These are phyloP conservation scores for Kodamaea sp. DNA, from an alignment of 1,139 yeast species.

Conservation along the genomic window DNA sequence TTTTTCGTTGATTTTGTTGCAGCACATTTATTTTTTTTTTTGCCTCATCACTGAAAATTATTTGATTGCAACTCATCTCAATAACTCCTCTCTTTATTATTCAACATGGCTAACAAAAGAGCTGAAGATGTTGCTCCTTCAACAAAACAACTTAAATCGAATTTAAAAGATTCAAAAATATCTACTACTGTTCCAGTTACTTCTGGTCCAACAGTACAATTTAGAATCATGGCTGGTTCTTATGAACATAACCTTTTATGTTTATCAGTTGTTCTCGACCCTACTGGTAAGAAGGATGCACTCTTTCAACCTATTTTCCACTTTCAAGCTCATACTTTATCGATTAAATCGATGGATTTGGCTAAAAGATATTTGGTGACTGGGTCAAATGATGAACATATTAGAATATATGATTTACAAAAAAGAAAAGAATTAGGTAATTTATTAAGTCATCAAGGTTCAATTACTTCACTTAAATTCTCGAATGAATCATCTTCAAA, in stretches of 20 bases:
- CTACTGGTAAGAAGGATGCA: constrained; percentile 33
- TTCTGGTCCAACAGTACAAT: constrained; percentile 27
- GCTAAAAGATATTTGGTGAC: constrained; percentile 86
- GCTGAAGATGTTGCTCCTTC: not conserved
- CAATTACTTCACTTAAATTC: constrained; percentile 73
- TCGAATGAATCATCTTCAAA: constrained; percentile 42
- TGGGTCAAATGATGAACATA: constrained; percentile 95
- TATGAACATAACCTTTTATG: constrained; percentile 92
- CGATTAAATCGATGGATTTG: constrained; percentile 79
- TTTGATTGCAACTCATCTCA: not conserved
- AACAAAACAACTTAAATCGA: constrained; percentile 9
- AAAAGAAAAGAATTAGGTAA: constrained; percentile 94
- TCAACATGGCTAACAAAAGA: not conserved
- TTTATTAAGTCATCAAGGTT: constrained; percentile 83
- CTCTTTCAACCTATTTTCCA: constrained; percentile 92
- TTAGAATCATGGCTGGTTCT: constrained; percentile 88
- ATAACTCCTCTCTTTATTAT: not conserved
- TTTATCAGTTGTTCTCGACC: constrained; percentile 61
- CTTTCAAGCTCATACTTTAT: constrained; percentile 88
- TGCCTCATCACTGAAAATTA: not conserved
- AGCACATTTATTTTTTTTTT: not conserved
- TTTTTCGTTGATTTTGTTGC: not conserved
- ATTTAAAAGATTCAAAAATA: constrained; percentile 8
- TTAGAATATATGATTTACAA: constrained; percentile 88
- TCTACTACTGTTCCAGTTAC: constrained; percentile 5